Base-by-base conservation (phyloP, 2,329 filamentous ascomycete species). In the Clonostachys chloroleuca region DNA sequence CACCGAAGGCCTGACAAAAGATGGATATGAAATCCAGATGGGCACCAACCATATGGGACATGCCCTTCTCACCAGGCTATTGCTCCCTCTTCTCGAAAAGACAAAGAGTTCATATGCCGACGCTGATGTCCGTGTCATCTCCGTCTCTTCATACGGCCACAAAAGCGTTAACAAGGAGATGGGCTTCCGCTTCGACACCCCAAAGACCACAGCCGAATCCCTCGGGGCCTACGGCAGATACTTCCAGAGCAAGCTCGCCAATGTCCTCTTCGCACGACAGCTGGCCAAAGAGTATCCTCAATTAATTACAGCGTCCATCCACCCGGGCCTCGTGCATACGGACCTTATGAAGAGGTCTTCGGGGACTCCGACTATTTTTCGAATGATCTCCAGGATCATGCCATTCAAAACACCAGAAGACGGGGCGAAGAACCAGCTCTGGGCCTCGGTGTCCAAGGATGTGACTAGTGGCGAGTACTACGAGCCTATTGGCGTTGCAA, bases 21-120 rank as follows among this genome's bases (percentile, higher is more conserved):
- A 77, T 16, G 73, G 73, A 13, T 77, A 74, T 48, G 75, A 78
- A 53, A 51, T 70, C 10, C 68, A 75, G 49, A 74, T 77, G 49
- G 72, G 67, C 2, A 72, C 66, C 3, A 79, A 78, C 47, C 71
- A 77, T 54, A 52, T 78, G 37, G 73, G 73, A 14, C 73, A 77
- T 45, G 70, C 73, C 6, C 62, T 73, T 4, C 59, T 78, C 12
- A 63, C 65, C 10, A 65, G 67, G 46, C 60, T 68, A 4, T 55
- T 76, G 2, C 40, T 61, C 12, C 63, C 62, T 4, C 14, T 56
- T 1, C 50, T 68, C 43, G 45, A 54, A 7, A 54, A 54, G 45
- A 67, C 65, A 2, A 59, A 59, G 9, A 1, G 24, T 42, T 36
- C 45, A 12, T 13, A 42, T 14, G 40, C 49, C 13, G 50, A 47